A percentile compares a stretch with the other conserved stretches of the same genome.
Conservation (phyloP, 2,329 filamentous ascomycete genomes). For the Myrmaecium sp. region DNA sequence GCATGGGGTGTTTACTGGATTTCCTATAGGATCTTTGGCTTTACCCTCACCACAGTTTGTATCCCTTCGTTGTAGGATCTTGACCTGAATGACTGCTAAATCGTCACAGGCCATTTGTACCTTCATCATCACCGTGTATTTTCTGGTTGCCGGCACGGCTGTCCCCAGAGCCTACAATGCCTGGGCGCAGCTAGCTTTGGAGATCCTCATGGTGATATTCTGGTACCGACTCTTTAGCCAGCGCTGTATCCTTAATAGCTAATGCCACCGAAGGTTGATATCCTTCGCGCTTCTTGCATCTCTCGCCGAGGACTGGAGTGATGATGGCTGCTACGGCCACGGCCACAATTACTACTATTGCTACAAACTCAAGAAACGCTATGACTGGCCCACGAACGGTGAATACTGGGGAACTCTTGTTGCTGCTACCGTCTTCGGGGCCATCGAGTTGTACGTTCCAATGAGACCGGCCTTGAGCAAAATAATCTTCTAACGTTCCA, state of each 20-base stretch:
- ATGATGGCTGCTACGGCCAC: slow-evolving; percentile 6
- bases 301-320: slow-evolving; percentile 8
- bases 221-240: too few relatives aligned
- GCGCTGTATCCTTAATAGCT: too few relatives aligned
- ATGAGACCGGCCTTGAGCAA: neutral
- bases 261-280: too few relatives aligned
- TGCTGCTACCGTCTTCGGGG: slow-evolving; percentile 12
- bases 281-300: slow-evolving; percentile 12
- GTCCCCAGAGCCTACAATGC: slow-evolving; percentile 33
- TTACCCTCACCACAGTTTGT: slow-evolving; percentile 8
- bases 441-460: slow-evolving; percentile 13
- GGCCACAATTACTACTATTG: slow-evolving; percentile 5
- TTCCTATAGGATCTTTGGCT: slow-evolving; percentile 25
- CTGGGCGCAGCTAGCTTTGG: slow-evolving; percentile 35
- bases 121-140: slow-evolving; percentile 30
- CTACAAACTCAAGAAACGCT: slow-evolving; percentile 4
- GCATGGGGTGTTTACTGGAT: slow-evolving; percentile 26
- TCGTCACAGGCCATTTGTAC: slow-evolving; percentile 25
- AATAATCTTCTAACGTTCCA: slow-evolving; percentile 1
- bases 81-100: slow-evolving; percentile 5
- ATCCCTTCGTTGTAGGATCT: slow-evolving; percentile 1
- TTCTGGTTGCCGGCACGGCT: slow-evolving; percentile 26
- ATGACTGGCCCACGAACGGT: slow-evolving; percentile 6
- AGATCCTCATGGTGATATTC: slow-evolving; percentile 35
- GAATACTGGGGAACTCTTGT: slow-evolving; percentile 11